Percentiles rank a stretch among this genome's conserved stretches.
These are phyloP conservation scores for Vitis hybrid DNA, from an alignment of 177 flowering plant species.

Conservation along the genomic window DNA sequence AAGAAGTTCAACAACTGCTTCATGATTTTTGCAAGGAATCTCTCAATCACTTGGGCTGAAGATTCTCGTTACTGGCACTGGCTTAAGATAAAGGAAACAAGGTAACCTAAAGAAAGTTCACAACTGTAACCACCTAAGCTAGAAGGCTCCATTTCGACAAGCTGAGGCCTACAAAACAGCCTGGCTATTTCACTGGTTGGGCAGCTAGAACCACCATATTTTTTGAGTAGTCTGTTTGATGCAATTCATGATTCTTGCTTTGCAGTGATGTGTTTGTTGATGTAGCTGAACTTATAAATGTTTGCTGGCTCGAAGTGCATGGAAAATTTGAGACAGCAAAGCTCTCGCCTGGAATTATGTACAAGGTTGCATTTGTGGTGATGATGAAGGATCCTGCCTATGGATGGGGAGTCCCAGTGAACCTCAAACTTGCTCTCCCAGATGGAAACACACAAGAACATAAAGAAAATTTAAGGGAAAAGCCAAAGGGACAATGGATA, in stretches of 20 bases:
- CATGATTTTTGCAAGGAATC: slow-evolving; percentile 54
- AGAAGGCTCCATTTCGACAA: too few species aligned
- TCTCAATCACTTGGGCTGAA: slow-evolving; percentile 62
- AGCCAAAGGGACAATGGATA: slow-evolving; percentile 52
- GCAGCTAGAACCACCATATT: too few species aligned
- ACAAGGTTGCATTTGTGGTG: slow-evolving; percentile 51
- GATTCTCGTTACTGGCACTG: slow-evolving; percentile 52
- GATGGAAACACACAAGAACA: slow-evolving; percentile 45
- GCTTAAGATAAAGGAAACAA: slow-evolving; percentile 31
- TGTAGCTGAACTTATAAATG: slow-evolving; percentile 56
- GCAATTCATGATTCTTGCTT: not conserved
- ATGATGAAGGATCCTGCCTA: slow-evolving; percentile 52
- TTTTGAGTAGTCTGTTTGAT: not conserved
- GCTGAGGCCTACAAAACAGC: too few species aligned
- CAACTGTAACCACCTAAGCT: not conserved
- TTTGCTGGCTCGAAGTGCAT: slow-evolving; percentile 79
- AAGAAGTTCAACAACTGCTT: slow-evolving; percentile 55
- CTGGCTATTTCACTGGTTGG: too few species aligned
- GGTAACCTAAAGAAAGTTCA: slow-evolving; percentile 12
- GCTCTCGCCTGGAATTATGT: slow-evolving; percentile 51
- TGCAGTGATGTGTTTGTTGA: slow-evolving; percentile 40
- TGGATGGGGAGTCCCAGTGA: slow-evolving; percentile 77
- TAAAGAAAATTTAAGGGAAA: slow-evolving; percentile 32
- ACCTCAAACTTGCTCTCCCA: slow-evolving; percentile 48
- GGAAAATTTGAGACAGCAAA: slow-evolving; percentile 45